Percentiles rank a stretch among this genome's conserved stretches.
These are phyloP conservation scores for Pyrus bretschneideri DNA, from an alignment of 306 rosid species.

Conservation along the genomic window DNA sequence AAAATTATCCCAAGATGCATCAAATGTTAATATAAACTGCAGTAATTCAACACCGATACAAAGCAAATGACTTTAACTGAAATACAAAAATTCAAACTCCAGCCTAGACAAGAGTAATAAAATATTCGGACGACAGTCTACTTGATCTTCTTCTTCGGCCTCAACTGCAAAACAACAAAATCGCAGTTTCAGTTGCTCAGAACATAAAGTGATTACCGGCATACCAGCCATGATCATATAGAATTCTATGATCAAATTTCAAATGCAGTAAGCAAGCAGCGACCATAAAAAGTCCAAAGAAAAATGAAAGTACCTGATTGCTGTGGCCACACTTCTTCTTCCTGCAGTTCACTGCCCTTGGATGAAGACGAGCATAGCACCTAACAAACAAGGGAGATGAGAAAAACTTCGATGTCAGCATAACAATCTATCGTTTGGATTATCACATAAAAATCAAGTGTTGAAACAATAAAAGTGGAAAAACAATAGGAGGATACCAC, in stretches of 20 bases:
- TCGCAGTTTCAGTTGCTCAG: background rate
- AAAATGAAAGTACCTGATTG: constrained; percentile 47
- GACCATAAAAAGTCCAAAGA: background rate
- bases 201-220: background rate
- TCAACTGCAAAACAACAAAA: constrained; percentile 40
- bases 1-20: too few species aligned
- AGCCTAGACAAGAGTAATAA: background rate
- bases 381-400: constrained; percentile 14
- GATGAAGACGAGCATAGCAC: constrained; percentile 79
- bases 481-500: background rate
- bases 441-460: background rate
- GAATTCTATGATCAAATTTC: background rate
- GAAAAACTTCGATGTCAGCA: background rate
- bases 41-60: too few species aligned
- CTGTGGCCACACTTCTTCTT: constrained; percentile 85
- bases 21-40: too few species aligned
- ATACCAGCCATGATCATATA: background rate
- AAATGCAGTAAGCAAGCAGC: too few species aligned
- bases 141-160: constrained; percentile 90
- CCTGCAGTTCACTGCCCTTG: constrained; percentile 76
- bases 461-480: background rate
- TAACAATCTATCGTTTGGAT: background rate
- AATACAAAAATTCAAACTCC: background rate
- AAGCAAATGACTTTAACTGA: background rate
- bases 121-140: constrained; percentile 8